These are phyloP conservation scores for Hymenoscyphus infarciens DNA, from an alignment of 2,329 filamentous ascomycete species.

Conservation along the genomic window DNA sequence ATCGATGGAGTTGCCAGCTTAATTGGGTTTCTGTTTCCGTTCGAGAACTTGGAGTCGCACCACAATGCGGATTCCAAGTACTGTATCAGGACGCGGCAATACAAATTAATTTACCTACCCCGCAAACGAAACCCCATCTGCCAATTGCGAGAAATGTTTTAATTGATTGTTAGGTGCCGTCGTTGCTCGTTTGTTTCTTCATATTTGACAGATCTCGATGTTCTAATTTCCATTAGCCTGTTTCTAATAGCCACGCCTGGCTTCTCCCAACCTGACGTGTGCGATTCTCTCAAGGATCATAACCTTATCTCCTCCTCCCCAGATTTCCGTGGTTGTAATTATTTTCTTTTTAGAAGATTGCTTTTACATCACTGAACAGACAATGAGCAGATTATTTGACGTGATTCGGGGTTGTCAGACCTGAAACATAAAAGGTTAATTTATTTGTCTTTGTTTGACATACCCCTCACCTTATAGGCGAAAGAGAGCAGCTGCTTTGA, in stretches of 20 bases:
- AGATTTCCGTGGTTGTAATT: not conserved
- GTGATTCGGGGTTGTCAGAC: not conserved
- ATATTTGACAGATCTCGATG: not conserved
- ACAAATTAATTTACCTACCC: not conserved
- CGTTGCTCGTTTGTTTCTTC: not conserved
- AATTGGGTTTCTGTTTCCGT: not conserved
- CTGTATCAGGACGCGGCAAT: not conserved
- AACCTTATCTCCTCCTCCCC: not conserved
- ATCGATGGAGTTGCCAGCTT: not conserved
- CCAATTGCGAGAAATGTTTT: not conserved
- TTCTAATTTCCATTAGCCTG: not conserved
- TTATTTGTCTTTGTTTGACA: not conserved
- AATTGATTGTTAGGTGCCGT: not conserved
- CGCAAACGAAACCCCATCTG: not conserved
- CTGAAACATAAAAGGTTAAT: not conserved
- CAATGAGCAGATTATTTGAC: not conserved
- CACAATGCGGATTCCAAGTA: not conserved
- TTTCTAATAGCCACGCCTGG: not conserved
- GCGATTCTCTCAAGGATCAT: not conserved
- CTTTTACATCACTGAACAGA: too few relatives aligned
- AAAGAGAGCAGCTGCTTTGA: too few relatives aligned
- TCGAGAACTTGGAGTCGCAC: not conserved
- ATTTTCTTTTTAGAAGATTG: not conserved
- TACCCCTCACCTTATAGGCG: not conserved
- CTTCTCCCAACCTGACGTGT: not conserved